These are phyloP conservation scores for Rhodotorula sphaerocarpa DNA, from an alignment of 768 basidiomycete species.

Conservation along the genomic window DNA sequence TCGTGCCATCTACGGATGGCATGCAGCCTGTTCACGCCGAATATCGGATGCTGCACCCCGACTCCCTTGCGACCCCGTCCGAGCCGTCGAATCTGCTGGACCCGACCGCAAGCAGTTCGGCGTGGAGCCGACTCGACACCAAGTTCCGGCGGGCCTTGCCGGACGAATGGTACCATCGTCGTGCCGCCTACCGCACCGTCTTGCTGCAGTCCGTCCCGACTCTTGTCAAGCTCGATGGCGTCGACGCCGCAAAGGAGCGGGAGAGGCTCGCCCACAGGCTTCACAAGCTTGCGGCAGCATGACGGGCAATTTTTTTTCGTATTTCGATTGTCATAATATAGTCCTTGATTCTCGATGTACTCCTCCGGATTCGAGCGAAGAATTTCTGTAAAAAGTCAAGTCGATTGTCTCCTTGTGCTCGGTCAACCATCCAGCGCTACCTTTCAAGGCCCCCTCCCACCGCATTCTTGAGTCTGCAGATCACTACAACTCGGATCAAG, in stretches of 20 bases:
- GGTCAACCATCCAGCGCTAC: too few species aligned
- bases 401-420: too few species aligned
- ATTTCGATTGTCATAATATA: too few species aligned
- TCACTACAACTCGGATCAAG: too few species aligned
- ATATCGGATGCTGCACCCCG: conserved; percentile 27
- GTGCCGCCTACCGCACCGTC: conserved; percentile 80
- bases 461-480: too few species aligned
- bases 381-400: too few species aligned
- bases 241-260: conserved; percentile 68
- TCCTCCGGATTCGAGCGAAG: too few species aligned
- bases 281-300: conserved; percentile 12
- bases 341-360: too few species aligned
- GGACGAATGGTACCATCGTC: conserved; percentile 74
- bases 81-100: background rate
- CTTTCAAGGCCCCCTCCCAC: too few species aligned
- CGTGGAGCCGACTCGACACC: conserved; percentile 69
- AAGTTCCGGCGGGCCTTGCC: conserved; percentile 85
- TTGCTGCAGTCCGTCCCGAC: conserved; percentile 66
- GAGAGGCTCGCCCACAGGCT: conserved; percentile 28
- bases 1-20: conserved; percentile 41
- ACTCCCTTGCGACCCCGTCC: background rate
- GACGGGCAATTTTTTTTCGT: too few species aligned
- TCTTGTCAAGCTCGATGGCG: conserved; percentile 73
- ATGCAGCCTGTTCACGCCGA: conserved; percentile 15
- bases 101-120: background rate